A percentile compares a stretch with the other conserved stretches of the same genome.
Evolutionary conservation across 202 grass and related monocot species (phyloP).

Genomic region (Panicum virgatum): DNA sequence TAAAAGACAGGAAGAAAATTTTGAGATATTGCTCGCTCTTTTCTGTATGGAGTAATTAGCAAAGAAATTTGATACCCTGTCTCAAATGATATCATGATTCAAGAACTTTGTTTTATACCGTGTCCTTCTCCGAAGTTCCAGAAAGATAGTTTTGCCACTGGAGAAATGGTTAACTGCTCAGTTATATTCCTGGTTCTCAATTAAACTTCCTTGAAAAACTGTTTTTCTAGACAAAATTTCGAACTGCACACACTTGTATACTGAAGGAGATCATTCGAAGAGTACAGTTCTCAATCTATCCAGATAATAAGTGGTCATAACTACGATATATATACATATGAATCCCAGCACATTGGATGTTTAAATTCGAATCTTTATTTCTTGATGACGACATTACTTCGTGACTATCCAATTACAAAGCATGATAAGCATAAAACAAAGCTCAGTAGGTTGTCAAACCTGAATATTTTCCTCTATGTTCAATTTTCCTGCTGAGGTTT

Average conservation of each 20-base stretch:
- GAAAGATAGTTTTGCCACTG: not conserved
- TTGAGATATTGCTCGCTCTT: slow-evolving; percentile 29
- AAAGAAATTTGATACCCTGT: not conserved
- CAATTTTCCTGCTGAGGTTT: not conserved
- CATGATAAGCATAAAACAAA: not conserved
- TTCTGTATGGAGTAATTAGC: slow-evolving; percentile 1
- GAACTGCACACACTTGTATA: not conserved
- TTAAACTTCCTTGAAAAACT: not conserved
- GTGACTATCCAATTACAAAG: not conserved
- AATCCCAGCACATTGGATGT: too few species aligned
- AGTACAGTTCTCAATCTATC: not conserved
- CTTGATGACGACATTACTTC: not conserved
- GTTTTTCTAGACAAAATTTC: not conserved
- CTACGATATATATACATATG: not conserved
- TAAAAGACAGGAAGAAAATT: slow-evolving; percentile 40
- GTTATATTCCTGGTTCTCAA: not conserved
- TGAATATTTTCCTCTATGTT: not conserved
- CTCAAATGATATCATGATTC: not conserved
- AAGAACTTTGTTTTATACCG: not conserved
- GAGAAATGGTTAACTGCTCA: not conserved
- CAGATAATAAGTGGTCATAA: not conserved
- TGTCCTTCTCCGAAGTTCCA: not conserved
- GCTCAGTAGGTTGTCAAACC: not conserved
- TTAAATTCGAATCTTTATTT: slow-evolving; percentile 3
- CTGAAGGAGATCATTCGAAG: not conserved